A percentile compares a stretch with the other conserved stretches of the same genome.
Conservation (phyloP, 257 asterid genomes). For the Fraxinus excelsior region DNA sequence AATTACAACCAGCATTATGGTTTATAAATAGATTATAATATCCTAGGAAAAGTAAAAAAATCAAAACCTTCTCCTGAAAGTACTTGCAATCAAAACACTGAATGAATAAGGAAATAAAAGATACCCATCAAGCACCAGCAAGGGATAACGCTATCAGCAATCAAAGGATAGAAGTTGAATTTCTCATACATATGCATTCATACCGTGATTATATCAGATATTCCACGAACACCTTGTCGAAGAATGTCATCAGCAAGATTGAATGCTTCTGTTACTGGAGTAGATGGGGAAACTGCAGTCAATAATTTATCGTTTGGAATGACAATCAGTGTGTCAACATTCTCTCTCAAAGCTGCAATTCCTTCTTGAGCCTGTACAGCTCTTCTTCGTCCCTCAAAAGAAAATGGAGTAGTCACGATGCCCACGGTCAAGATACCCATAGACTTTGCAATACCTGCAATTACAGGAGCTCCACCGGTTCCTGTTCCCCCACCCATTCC, state of each 20-base stretch:
- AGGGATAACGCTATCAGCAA: not conserved
- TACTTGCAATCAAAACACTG: not conserved
- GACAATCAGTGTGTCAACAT: constrained; percentile 91
- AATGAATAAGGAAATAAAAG: not conserved
- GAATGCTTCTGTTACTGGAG: constrained; percentile 97
- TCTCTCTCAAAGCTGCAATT: constrained; percentile 88
- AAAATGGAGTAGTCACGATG: constrained; percentile 82
- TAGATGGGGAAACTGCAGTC: constrained; percentile 89
- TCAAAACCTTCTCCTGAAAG: not conserved
- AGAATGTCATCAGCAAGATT: constrained; percentile 97
- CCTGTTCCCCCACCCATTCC: constrained; percentile 73
- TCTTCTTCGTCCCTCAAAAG: constrained; percentile 96
- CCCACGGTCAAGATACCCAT: constrained; percentile 64
- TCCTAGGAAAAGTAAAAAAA: not conserved
- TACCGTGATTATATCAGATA: constrained; percentile 95
- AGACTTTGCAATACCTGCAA: constrained; percentile 54
- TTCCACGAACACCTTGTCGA: constrained; percentile 97
- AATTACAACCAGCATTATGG: not conserved
- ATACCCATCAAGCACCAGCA: not conserved
- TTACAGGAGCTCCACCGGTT: constrained; percentile 59
- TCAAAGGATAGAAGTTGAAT: not conserved
- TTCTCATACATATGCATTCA: not conserved
- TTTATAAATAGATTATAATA: not conserved
- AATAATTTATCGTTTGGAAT: constrained; percentile 90
- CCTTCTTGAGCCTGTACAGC: constrained; percentile 99